Evolutionary conservation across 352 stramenopile genomes (phyloP).

Genomic region (Pythium monospermum): DNA sequence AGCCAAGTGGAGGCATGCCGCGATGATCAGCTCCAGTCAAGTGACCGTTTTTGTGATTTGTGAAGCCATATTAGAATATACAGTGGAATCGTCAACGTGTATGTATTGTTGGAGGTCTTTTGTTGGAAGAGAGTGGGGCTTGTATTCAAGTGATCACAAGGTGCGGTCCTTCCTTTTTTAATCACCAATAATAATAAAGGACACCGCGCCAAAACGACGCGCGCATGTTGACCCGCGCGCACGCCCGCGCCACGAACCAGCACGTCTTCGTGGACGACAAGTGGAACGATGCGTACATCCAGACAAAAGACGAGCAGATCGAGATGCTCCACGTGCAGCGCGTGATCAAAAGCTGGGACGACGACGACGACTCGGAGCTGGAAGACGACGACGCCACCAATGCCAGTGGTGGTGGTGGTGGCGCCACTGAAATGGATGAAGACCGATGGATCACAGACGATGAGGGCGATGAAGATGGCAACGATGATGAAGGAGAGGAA

Average conservation of each 20-base stretch:
- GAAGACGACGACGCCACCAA: conserved; percentile 23
- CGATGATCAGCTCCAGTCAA: too few relatives aligned
- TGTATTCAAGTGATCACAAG: too few relatives aligned
- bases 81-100: too few relatives aligned
- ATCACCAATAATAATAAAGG: too few relatives aligned
- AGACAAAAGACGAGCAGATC: conserved; percentile 81
- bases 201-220: too few relatives aligned
- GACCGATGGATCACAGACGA: conserved; percentile 20
- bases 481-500: conserved; percentile 6
- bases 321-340: conserved; percentile 55
- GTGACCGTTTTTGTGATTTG: too few relatives aligned
- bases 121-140: too few relatives aligned
- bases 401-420: conserved; percentile 5
- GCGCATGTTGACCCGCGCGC: conserved; percentile 65
- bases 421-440: conserved; percentile 5
- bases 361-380: conserved; percentile 30
- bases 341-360: conserved; percentile 45
- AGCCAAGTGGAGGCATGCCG: too few relatives aligned
- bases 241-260: conserved; percentile 53
- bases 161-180: too few relatives aligned
- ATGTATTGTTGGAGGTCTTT: too few relatives aligned
- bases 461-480: not conserved
- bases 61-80: too few relatives aligned
- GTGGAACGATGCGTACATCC: conserved; percentile 82
- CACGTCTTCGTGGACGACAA: conserved; percentile 78